phyloP scores from a whole-genome alignment of 352 stramenopile species.

The Globisporangium sylvaticum region DNA sequence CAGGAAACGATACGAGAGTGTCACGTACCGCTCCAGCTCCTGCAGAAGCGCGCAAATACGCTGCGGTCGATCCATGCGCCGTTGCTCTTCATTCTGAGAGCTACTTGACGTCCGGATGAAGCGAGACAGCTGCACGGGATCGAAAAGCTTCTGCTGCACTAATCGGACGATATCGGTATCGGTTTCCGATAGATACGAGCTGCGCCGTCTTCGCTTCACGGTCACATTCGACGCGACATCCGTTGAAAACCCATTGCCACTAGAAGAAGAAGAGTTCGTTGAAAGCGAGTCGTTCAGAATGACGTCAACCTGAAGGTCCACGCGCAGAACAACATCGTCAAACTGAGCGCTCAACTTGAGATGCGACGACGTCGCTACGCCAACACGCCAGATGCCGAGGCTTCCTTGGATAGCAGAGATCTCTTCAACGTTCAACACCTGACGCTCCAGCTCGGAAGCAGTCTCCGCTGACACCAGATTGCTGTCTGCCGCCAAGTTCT shows the following conservation, averaged over 20 bases:
- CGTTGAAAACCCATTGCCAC: conserved; percentile 17
- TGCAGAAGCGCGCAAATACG: conserved; percentile 37
- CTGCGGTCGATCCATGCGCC: conserved; percentile 16
- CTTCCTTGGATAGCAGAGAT: conserved; percentile 51
- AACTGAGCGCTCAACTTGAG: conserved; percentile 41
- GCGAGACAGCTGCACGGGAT: conserved; percentile 30
- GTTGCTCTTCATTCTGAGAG: conserved; percentile 20
- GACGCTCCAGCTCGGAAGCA: conserved; percentile 35
- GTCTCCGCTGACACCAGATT: conserved; percentile 15
- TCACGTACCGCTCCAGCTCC: conserved; percentile 45
- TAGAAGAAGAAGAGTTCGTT: neutral
- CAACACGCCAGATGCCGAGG: conserved; percentile 44
- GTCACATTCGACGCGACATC: conserved; percentile 22
- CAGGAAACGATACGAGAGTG: conserved; percentile 52
- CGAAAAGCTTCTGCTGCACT: conserved; percentile 45
- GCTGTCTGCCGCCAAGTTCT: conserved; percentile 27
- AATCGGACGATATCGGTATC: conserved; percentile 46
- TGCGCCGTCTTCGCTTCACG: conserved; percentile 20
- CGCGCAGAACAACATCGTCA: conserved; percentile 45
- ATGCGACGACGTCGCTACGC: conserved; percentile 38
- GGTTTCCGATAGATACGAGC: conserved; percentile 26
- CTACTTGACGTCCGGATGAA: conserved; percentile 17
- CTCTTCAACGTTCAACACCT: conserved; percentile 48
- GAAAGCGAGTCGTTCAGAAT: conserved; percentile 14
- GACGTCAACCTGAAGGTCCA: conserved; percentile 40